phyloP scores from a whole-genome alignment of 768 basidiomycete genomes.

The Panaeolus papilionaceus region DNA sequence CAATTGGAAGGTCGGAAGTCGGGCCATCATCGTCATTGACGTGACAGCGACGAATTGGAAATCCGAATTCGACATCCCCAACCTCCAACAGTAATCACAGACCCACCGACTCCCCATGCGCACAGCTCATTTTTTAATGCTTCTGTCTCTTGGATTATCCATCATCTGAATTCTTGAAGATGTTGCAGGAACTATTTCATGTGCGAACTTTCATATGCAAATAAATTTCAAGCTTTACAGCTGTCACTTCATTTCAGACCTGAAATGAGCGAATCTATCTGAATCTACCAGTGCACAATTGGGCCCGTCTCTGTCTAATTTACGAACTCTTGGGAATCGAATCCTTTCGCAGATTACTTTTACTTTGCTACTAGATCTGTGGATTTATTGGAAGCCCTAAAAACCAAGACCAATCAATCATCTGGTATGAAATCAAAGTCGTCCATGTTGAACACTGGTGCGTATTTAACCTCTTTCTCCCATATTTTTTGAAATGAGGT shows the following conservation, averaged over 20 bases:
- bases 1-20: conserved; percentile 8
- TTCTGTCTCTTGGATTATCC: too few relatives aligned
- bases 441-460: neutral
- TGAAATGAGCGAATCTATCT: conserved; percentile 4
- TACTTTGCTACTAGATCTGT: neutral
- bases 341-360: neutral
- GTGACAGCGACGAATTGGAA: neutral
- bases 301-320: neutral
- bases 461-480: neutral
- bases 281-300: neutral
- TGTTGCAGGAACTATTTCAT: too few relatives aligned
- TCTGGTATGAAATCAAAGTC: neutral
- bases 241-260: neutral
- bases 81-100: neutral
- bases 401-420: neutral
- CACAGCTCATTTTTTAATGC: too few relatives aligned
- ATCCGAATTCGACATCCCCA: neutral
- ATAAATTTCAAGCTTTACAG: neutral
- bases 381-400: neutral
- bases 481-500: neutral
- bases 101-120: neutral
- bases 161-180: too few relatives aligned
- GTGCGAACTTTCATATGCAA: too few relatives aligned
- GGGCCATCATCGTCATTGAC: neutral
- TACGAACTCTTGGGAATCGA: neutral